Conservation (phyloP, 1,284 basidiomycete species). For the Ganoderma resinaceum region DNA sequence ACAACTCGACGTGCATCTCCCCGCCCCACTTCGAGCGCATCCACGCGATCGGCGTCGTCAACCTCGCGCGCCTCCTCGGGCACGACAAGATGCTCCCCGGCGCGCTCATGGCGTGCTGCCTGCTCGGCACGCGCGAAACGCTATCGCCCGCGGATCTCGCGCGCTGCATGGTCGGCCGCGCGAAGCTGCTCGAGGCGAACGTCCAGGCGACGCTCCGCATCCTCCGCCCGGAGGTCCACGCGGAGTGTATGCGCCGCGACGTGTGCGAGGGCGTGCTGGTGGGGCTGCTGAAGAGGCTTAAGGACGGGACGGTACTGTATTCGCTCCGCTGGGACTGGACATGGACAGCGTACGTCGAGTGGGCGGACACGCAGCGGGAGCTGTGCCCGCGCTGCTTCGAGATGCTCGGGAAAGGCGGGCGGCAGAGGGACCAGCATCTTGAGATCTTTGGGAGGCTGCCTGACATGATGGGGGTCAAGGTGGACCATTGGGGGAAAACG, state of each 20-base stretch:
- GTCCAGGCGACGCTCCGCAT: slow-evolving; percentile 15
- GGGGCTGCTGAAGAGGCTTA: slow-evolving; percentile 21
- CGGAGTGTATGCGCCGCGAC: slow-evolving; percentile 2
- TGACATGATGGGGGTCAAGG: slow-evolving; percentile 18
- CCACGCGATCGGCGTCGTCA: slow-evolving; percentile 24
- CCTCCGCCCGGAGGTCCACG: not conserved
- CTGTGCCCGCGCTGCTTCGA: slow-evolving; percentile 18
- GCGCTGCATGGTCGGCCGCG: slow-evolving; percentile 15
- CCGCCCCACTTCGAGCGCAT: slow-evolving; percentile 15
- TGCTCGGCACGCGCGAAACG: slow-evolving; percentile 22
- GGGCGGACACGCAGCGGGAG: slow-evolving; percentile 16
- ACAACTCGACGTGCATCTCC: not conserved
- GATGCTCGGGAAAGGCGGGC: slow-evolving; percentile 13
- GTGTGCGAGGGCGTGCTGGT: slow-evolving; percentile 7
- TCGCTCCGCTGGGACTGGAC: slow-evolving; percentile 12
- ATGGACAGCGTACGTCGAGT: slow-evolving; percentile 19
- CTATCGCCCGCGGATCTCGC: slow-evolving; percentile 18
- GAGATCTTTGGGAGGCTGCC: slow-evolving; percentile 17
- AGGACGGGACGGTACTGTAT: slow-evolving; percentile 25
- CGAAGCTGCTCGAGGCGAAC: slow-evolving; percentile 20
- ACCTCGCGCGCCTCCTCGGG: slow-evolving; percentile 21
- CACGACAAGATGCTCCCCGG: slow-evolving; percentile 15
- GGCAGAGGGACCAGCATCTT: slow-evolving; percentile 14
- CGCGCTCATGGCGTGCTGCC: slow-evolving; percentile 21
- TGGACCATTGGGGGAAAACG: slow-evolving; percentile 6